These are phyloP conservation scores for Melastoma candidum DNA, from an alignment of 441 rosid species.

Conservation along the genomic window DNA sequence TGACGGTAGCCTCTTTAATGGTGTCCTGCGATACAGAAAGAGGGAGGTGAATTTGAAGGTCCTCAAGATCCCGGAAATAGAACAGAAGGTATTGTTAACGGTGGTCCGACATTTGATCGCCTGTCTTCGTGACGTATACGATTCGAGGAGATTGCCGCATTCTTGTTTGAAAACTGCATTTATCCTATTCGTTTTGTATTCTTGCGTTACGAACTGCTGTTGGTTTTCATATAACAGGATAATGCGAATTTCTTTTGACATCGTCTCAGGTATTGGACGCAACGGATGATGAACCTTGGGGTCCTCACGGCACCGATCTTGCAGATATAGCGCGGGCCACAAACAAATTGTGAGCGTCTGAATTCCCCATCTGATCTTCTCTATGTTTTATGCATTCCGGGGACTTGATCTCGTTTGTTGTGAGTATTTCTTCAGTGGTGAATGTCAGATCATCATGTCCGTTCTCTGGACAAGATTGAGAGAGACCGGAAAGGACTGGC, in stretches of 20 bases:
- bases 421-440: slow-evolving; percentile 41
- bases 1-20: background rate
- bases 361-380: slow-evolving; percentile 7
- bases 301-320: slow-evolving; percentile 92
- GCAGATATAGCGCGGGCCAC: slow-evolving; percentile 92
- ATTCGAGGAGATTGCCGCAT: too few species aligned
- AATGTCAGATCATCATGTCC: slow-evolving; percentile 91
- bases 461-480: slow-evolving; percentile 86
- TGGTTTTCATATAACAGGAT: too few species aligned
- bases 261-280: slow-evolving; percentile 36
- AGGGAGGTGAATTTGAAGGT: slow-evolving; percentile 98
- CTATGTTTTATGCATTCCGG: too few species aligned
- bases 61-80: slow-evolving; percentile 92
- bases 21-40: slow-evolving; percentile 42
- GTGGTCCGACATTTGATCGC: too few species aligned
- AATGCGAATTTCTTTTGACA: too few species aligned
- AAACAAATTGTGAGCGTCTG: slow-evolving; percentile 49
- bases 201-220: too few species aligned
- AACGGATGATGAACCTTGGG: slow-evolving; percentile 98
- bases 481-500: slow-evolving; percentile 96
- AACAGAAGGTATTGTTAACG: slow-evolving; percentile 59
- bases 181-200: too few species aligned
- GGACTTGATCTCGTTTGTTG: too few species aligned
- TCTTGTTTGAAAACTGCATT: too few species aligned
- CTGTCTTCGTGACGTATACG: too few species aligned